Evolutionary conservation across 306 rosid genomes (phyloP).

Genomic region (Glycyrrhiza uralensis): DNA sequence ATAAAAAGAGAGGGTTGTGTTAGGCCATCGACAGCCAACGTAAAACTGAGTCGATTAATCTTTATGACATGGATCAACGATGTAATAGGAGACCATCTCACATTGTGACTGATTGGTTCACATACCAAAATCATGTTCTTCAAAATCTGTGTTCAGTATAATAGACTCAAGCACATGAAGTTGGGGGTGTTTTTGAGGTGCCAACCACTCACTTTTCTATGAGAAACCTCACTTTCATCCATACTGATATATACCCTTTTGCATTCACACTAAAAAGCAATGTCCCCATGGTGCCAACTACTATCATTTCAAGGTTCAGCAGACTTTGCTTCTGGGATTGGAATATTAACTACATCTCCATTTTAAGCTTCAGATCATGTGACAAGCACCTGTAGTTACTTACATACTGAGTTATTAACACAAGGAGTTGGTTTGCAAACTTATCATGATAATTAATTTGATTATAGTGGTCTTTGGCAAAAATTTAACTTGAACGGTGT

Average conservation of each 20-base stretch:
- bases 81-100: conserved; percentile 21
- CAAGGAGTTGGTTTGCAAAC: background rate
- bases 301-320: conserved; percentile 23
- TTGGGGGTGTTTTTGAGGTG: conserved; percentile 17
- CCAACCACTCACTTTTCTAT: background rate
- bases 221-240: conserved; percentile 24
- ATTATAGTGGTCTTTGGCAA: background rate
- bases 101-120: conserved; percentile 26
- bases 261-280: conserved; percentile 1
- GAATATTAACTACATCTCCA: conserved; percentile 36
- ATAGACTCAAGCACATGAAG: conserved; percentile 39
- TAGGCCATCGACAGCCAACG: too few relatives aligned
- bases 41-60: too few relatives aligned
- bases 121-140: conserved; percentile 46
- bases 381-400: conserved; percentile 26
- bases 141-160: conserved; percentile 32
- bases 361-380: conserved; percentile 33
- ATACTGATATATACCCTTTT: conserved; percentile 13
- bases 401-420: background rate
- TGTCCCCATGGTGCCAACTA: conserved; percentile 27
- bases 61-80: too few relatives aligned
- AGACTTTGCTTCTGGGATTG: conserved; percentile 22
- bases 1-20: too few relatives aligned
- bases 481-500: background rate
- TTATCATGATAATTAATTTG: background rate